These are phyloP conservation scores for Candida takata DNA, from an alignment of 805 yeast species.

Conservation along the genomic window DNA sequence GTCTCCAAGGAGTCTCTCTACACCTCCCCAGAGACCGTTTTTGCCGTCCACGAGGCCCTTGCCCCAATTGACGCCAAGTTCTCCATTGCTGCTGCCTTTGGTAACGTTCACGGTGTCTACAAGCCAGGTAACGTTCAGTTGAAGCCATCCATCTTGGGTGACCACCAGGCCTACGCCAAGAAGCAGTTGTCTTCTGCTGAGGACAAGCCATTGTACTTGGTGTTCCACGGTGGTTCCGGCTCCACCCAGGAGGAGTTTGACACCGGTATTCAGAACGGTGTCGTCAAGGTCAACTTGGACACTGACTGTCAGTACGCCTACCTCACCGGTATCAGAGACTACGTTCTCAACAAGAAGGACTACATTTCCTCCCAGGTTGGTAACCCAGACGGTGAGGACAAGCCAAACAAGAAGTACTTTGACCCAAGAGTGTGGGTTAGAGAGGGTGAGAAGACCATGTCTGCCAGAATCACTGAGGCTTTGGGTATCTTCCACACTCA, in stretches of 20 bases:
- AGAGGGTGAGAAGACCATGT: constrained; percentile 99
- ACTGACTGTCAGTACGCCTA: constrained; percentile 99
- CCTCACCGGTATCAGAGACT: constrained; percentile 95
- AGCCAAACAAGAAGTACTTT: constrained; percentile 99
- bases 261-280: constrained; percentile 88
- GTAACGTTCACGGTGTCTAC: constrained; percentile 99
- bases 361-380: constrained; percentile 86
- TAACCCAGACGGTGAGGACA: constrained; percentile 98
- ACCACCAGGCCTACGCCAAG: constrained; percentile 87
- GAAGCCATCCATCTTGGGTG: constrained; percentile 89
- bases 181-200: constrained; percentile 47
- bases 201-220: constrained; percentile 81
- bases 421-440: constrained; percentile 99
- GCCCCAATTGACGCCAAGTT: constrained; percentile 91
- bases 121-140: constrained; percentile 97
- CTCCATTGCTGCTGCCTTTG: constrained; percentile 99
- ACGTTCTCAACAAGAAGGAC: constrained; percentile 92
- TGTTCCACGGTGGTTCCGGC: constrained; percentile 99
- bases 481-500: constrained; percentile 80
- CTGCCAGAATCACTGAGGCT: constrained; percentile 76
- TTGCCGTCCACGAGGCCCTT: constrained; percentile 83
- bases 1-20: constrained; percentile 82
- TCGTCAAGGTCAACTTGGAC: constrained; percentile 97
- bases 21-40: constrained; percentile 95
- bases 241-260: constrained; percentile 87